Evolutionary conservation across 2,329 filamentous ascomycete genomes (phyloP), one percentile per base, ranked within the genome.

Genomic region (Aspergillus transmontanensis): DNA sequence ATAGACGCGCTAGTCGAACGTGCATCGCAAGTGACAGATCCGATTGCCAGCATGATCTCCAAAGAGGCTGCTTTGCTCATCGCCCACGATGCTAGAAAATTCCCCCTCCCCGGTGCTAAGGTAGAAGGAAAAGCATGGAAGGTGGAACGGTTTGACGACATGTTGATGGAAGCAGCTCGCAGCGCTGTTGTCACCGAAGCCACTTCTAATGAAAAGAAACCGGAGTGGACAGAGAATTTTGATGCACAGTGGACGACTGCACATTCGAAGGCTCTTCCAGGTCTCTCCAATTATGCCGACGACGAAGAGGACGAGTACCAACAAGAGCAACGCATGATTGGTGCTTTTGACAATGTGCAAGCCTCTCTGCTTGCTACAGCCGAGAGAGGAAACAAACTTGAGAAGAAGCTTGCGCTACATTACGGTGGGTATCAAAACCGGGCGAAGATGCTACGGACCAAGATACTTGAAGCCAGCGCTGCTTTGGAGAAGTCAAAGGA

Each of bases 361-460:
- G 86, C 91, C 54, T 83, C 86, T 9, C 90, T 97, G 66, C 85
- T 91, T 69, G 82, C 85, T 3, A 88, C 89, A 0, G 95, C 94
- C 3, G 89, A 94, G 70, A 86, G 89, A 62, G 92, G 91, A 59
- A 92, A 93, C 74, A 96, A 94, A 78, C 82, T 96, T 1, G 94
- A 98, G 79, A 97, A 97, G 86, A 97, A 95, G 79, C 86, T 99
- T n/a, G 84, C 85, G 0, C 84, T 96, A 59, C 90, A 95, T 71
- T 87, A 96, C 2, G 94, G 94, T 28, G 95, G 95, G 16, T 99
- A 99, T 79, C 89, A 94, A 76, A 89, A 93, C 69, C 90, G 95
- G 36, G 89, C 92, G 39, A 93, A 93, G 77, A 89, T 87, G 69
- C 85, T 99, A 30, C 87, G 88, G 26, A 86, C 89, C 64, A 98